phyloP scores from a whole-genome alignment of 169 alveolate species.

The Cryptosporidium viatorum region DNA sequence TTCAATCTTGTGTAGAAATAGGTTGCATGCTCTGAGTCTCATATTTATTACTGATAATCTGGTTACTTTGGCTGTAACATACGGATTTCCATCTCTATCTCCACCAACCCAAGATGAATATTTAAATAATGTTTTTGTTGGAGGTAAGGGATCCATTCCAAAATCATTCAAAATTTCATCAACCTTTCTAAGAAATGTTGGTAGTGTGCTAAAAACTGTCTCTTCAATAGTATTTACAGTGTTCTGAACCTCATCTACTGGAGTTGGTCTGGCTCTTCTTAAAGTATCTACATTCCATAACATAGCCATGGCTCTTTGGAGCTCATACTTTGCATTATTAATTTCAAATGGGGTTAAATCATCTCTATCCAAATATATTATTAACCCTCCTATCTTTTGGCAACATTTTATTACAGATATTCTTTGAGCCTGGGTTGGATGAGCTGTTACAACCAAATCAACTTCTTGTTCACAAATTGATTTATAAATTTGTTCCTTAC shows the following conservation, averaged over 20 bases:
- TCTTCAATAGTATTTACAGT: constrained; percentile 77
- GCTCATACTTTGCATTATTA: constrained; percentile 77
- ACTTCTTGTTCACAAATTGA: constrained; percentile 78
- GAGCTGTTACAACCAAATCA: constrained; percentile 85
- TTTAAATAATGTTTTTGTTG: constrained; percentile 77
- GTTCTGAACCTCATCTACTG: constrained; percentile 81
- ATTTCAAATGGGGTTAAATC: constrained; percentile 80
- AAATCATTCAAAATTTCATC: constrained; percentile 80
- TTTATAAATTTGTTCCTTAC: constrained; percentile 73
- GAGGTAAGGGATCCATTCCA: constrained; percentile 82
- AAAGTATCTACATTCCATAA: constrained; percentile 85
- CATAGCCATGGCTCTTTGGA: constrained; percentile 78
- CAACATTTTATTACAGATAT: constrained; percentile 81
- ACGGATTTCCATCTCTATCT: constrained; percentile 90
- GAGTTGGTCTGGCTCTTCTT: constrained; percentile 85
- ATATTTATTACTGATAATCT: constrained; percentile 80
- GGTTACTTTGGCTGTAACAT: constrained; percentile 85
- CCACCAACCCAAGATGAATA: constrained; percentile 90
- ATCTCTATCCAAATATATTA: constrained; percentile 79
- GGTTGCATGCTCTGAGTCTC: constrained; percentile 79
- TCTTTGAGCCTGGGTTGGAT: constrained; percentile 85
- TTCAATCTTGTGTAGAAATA: constrained; percentile 63
- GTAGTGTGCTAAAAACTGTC: constrained; percentile 80
- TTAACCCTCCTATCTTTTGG: constrained; percentile 80
- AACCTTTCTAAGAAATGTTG: constrained; percentile 79